Evolutionary conservation across 2,329 filamentous ascomycete genomes (phyloP).

Genomic region (Aschersonia sp.): DNA sequence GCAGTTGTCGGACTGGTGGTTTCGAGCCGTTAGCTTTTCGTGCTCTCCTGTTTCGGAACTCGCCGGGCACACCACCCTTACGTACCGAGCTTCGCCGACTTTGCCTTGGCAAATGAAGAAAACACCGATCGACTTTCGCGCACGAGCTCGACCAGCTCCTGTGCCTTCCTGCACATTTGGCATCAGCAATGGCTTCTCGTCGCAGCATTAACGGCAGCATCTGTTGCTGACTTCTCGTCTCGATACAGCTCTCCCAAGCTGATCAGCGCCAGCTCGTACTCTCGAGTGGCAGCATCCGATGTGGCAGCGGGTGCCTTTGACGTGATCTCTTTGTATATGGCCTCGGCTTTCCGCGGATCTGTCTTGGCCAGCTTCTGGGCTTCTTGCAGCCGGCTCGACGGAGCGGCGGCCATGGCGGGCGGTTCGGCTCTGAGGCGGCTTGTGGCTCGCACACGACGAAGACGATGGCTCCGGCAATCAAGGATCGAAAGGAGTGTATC

Average conservation of each 20-base stretch:
- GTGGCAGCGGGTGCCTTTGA: conserved; percentile 71
- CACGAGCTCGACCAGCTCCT: conserved; percentile 80
- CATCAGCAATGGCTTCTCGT: not conserved
- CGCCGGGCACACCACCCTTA: not conserved
- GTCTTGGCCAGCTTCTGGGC: conserved; percentile 72
- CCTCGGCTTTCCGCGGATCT: conserved; percentile 71
- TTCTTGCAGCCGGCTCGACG: conserved; percentile 63
- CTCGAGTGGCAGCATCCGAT: conserved; percentile 70
- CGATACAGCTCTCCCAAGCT: conserved; percentile 85
- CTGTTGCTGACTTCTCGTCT: conserved; percentile 57
- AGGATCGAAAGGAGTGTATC: too few relatives aligned
- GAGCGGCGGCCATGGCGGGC: conserved; percentile 38
- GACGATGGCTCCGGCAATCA: too few relatives aligned
- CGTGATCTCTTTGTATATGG: conserved; percentile 79
- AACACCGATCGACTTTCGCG: conserved; percentile 81
- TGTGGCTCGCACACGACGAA: too few relatives aligned
- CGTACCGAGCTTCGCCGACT: conserved; percentile 94
- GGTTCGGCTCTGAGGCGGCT: not conserved
- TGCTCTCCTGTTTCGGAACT: not conserved
- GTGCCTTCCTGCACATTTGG: conserved; percentile 42
- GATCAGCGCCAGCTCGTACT: conserved; percentile 83
- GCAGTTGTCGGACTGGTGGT: conserved; percentile 71
- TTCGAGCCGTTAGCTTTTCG: not conserved
- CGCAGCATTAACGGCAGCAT: too few relatives aligned
- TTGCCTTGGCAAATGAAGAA: conserved; percentile 95